These are phyloP conservation scores for Cercospora sp. DNA, from an alignment of 2,329 filamentous ascomycete genomes.

Conservation along the genomic window DNA sequence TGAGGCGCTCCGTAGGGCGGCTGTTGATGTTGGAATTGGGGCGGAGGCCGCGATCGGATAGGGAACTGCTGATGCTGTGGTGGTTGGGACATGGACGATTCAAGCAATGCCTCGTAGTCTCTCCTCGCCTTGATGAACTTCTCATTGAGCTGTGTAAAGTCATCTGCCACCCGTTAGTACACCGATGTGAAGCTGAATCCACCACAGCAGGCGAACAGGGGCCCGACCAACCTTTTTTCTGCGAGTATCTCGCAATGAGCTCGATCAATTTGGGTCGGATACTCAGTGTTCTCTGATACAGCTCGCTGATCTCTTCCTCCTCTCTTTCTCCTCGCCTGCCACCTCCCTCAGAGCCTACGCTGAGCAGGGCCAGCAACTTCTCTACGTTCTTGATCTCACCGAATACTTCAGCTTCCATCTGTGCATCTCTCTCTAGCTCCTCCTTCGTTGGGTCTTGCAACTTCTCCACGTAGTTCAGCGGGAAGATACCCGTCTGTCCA, in stretches of 20 bases:
- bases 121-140: conserved; percentile 98
- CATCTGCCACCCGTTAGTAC: conserved; percentile 60
- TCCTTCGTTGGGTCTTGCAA: conserved; percentile 90
- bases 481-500: conserved; percentile 96
- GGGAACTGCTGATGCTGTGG: conserved; percentile 47
- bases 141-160: conserved; percentile 97
- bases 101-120: conserved; percentile 93
- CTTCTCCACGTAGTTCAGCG: conserved; percentile 98
- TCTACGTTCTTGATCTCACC: conserved; percentile 76
- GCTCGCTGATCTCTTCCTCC: conserved; percentile 89
- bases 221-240: conserved; percentile 80
- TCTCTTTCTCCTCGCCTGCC: conserved; percentile 65
- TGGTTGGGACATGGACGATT: conserved; percentile 95
- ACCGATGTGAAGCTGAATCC: neutral
- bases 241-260: conserved; percentile 97
- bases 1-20: conserved; percentile 31
- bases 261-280: conserved; percentile 97
- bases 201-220: neutral
- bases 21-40: conserved; percentile 32
- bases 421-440: conserved; percentile 89
- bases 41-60: conserved; percentile 29
- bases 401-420: conserved; percentile 86
- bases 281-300: conserved; percentile 89
- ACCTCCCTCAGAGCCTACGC: conserved; percentile 64
- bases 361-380: conserved; percentile 82